Percentiles rank a stretch among this genome's conserved stretches.
These are phyloP conservation scores for Colletotrichum tamarilloi DNA, from an alignment of 2,329 filamentous ascomycete genomes.

Conservation along the genomic window DNA sequence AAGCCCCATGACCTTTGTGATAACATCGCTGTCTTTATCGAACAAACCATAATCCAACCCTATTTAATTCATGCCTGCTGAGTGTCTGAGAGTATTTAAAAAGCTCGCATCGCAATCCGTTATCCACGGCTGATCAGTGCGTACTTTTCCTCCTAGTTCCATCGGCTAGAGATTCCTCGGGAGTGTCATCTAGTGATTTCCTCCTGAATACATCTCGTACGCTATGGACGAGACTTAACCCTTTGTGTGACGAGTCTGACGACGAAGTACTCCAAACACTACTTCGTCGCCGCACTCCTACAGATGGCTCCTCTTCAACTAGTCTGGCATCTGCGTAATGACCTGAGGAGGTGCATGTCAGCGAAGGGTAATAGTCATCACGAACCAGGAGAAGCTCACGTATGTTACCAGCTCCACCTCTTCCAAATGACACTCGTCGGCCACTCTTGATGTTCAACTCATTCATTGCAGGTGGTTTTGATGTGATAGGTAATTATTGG, in stretches of 20 bases:
- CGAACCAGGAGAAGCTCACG: not conserved
- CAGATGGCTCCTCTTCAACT: not conserved
- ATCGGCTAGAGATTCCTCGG: not conserved
- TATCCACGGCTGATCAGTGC: not conserved
- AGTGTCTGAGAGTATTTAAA: not conserved
- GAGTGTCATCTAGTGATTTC: not conserved
- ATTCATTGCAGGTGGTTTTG: not conserved
- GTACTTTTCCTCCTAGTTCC: not conserved
- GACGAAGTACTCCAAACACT: slow-evolving; percentile 15
- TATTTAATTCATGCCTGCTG: not conserved
- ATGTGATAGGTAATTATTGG: not conserved
- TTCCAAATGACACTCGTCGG: slow-evolving; percentile 9
- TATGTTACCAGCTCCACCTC: slow-evolving; percentile 25
- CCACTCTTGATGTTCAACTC: slow-evolving; percentile 12
- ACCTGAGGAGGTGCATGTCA: slow-evolving; percentile 2
- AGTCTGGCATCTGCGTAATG: slow-evolving; percentile 12
- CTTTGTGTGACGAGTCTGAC: not conserved
- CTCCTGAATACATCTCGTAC: slow-evolving; percentile 1
- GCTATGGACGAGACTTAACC: not conserved
- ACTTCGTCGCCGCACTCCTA: not conserved
- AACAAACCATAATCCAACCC: not conserved
- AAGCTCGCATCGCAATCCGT: not conserved
- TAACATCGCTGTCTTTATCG: not conserved
- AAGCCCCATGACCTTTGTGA: not conserved
- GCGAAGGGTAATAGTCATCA: not conserved